Percentiles rank a stretch among this genome's conserved stretches.
Evolutionary conservation across 2,329 filamentous ascomycete genomes (phyloP).

Genomic region (Colletotrichum spaethianum): DNA sequence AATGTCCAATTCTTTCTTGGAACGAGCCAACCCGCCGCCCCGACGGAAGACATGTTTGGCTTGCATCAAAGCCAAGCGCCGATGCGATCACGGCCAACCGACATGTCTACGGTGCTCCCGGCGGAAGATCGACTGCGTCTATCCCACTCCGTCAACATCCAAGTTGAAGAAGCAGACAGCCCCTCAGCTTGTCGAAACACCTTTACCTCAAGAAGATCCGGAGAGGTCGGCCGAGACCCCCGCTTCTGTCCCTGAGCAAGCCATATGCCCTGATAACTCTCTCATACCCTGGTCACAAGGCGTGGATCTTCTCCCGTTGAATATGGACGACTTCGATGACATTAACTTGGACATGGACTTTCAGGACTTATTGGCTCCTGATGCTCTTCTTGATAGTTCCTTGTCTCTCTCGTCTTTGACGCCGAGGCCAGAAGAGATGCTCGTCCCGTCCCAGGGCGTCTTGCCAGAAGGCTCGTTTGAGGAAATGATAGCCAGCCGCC

Average conservation of each 20-base stretch:
- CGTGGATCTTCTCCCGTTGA: slow-evolving; percentile 7
- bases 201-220: background rate
- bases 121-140: slow-evolving; percentile 63
- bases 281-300: slow-evolving; percentile 13
- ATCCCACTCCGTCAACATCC: slow-evolving; percentile 48
- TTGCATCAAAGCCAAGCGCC: slow-evolving; percentile 70
- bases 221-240: background rate
- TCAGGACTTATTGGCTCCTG: slow-evolving; percentile 15
- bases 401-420: slow-evolving; percentile 43
- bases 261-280: background rate
- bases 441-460: background rate
- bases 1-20: slow-evolving; percentile 45
- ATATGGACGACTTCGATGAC: background rate
- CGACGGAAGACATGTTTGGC: slow-evolving; percentile 70
- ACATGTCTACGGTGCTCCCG: slow-evolving; percentile 67
- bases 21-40: slow-evolving; percentile 61
- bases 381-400: slow-evolving; percentile 26
- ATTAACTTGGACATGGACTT: slow-evolving; percentile 16
- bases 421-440: slow-evolving; percentile 28
- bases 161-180: background rate
- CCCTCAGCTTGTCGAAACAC: background rate
- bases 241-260: background rate
- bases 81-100: slow-evolving; percentile 67
- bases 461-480: slow-evolving; percentile 44
- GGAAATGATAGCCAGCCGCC: slow-evolving; percentile 49